These are phyloP conservation scores for Suaeda aralocaspica DNA, from an alignment of 148 eudicot genomes.

Conservation along the genomic window DNA sequence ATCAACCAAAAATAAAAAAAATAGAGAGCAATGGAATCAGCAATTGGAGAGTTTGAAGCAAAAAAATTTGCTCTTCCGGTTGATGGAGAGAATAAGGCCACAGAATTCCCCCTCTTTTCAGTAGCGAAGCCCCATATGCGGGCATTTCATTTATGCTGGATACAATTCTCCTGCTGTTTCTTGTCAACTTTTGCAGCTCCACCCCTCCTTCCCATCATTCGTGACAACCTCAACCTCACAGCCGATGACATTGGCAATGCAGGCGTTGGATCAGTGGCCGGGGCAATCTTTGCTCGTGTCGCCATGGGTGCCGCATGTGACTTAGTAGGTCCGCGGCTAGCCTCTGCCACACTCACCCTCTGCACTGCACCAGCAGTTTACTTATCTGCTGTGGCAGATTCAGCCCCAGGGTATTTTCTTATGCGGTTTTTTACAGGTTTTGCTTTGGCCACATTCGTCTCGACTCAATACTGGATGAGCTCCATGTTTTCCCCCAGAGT, in stretches of 20 bases:
- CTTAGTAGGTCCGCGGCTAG: not conserved
- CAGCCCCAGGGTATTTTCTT: slow-evolving; percentile 40
- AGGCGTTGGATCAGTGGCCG: not conserved
- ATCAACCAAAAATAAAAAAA: no score
- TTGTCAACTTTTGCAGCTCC: not conserved
- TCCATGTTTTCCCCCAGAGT: slow-evolving; percentile 71
- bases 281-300: not conserved
- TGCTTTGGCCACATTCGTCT: slow-evolving; percentile 83
- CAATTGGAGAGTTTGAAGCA: no score
- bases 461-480: slow-evolving; percentile 94
- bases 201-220: not conserved
- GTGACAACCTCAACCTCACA: not conserved
- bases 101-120: no score
- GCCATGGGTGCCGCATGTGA: not conserved
- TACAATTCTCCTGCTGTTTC: not conserved
- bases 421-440: slow-evolving; percentile 76
- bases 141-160: not conserved
- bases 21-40: no score
- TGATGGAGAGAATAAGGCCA: no score
- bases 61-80: no score
- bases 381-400: slow-evolving; percentile 33
- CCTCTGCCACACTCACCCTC: slow-evolving; percentile 47
- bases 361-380: slow-evolving; percentile 67
- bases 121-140: no score
- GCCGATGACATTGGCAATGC: not conserved